Evolutionary conservation across 768 basidiomycete genomes (phyloP).

Genomic region (Kwoniella dendrophila): DNA sequence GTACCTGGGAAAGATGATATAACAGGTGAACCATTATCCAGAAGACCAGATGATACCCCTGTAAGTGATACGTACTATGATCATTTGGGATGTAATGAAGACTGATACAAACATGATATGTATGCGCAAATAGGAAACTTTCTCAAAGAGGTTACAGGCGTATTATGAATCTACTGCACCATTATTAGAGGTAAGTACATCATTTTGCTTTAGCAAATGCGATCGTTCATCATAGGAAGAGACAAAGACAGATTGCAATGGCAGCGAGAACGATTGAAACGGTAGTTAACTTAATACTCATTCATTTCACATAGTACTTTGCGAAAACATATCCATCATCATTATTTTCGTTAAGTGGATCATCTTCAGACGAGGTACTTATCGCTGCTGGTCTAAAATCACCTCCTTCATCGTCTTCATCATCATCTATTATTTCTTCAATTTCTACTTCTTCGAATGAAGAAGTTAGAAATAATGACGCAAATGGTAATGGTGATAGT

Average conservation of each 20-base stretch:
- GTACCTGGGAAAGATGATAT: slow-evolving; percentile 54
- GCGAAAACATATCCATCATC: slow-evolving; percentile 47
- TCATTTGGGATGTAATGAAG: neutral
- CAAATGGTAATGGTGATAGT: neutral
- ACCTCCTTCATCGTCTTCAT: slow-evolving; percentile 9
- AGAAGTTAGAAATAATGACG: neutral
- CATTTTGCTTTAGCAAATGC: neutral
- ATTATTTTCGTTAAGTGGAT: slow-evolving; percentile 52
- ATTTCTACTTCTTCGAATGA: neutral
- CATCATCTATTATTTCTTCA: neutral
- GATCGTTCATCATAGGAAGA: neutral
- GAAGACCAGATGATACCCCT: slow-evolving; percentile 56
- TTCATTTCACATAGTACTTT: slow-evolving; percentile 46
- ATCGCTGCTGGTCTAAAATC: slow-evolving; percentile 34
- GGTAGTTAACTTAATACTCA: neutral
- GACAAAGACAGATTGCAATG: neutral
- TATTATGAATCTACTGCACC: slow-evolving; percentile 56
- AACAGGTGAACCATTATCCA: slow-evolving; percentile 54
- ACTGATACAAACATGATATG: neutral
- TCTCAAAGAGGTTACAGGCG: slow-evolving; percentile 53
- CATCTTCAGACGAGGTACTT: slow-evolving; percentile 57
- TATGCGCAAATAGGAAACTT: slow-evolving; percentile 44
- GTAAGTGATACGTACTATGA: slow-evolving; percentile 26
- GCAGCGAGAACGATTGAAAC: neutral
- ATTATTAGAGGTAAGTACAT: slow-evolving; percentile 46